A percentile compares a stretch with the other conserved stretches of the same genome.
phyloP scores from a whole-genome alignment of 1,139 yeast genomes.

The Yamadazyma diospyri region DNA sequence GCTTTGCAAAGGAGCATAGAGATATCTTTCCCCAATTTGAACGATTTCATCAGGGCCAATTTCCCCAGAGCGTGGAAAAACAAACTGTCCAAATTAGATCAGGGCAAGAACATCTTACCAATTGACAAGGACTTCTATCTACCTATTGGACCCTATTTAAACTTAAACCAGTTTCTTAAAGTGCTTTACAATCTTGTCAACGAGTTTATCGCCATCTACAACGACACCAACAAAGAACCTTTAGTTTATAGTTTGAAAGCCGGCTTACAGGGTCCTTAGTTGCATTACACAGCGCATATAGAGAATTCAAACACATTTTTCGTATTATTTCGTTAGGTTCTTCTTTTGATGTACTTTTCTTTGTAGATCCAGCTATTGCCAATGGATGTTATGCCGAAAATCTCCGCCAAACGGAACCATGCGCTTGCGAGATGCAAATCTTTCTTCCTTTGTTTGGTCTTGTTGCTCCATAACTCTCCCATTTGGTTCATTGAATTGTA shows the following conservation, averaged over 20 bases:
- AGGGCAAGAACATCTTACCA: slow-evolving; percentile 13
- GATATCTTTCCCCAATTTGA: slow-evolving; percentile 14
- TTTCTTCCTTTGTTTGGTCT: slow-evolving; percentile 52
- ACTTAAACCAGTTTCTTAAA: slow-evolving; percentile 31
- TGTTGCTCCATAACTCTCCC: slow-evolving; percentile 66
- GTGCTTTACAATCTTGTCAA: slow-evolving; percentile 27
- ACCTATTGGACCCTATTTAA: slow-evolving; percentile 38
- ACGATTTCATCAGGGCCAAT: slow-evolving; percentile 25
- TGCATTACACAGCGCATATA: too few relatives aligned
- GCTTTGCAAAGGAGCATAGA: slow-evolving; percentile 8
- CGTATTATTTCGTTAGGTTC: background rate
- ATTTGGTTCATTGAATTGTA: slow-evolving; percentile 68
- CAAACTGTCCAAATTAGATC: slow-evolving; percentile 12
- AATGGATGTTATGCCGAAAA: slow-evolving; percentile 58
- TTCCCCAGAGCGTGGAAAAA: slow-evolving; percentile 36
- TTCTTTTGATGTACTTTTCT: slow-evolving; percentile 52
- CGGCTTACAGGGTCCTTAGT: slow-evolving; percentile 10
- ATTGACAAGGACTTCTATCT: slow-evolving; percentile 26
- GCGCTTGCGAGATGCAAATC: slow-evolving; percentile 65
- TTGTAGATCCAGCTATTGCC: slow-evolving; percentile 82
- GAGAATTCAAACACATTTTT: background rate
- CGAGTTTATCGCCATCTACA: slow-evolving; percentile 31
- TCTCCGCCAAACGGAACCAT: slow-evolving; percentile 66
- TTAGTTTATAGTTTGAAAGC: slow-evolving; percentile 21
- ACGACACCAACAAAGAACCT: slow-evolving; percentile 11